Conservation (phyloP, 371 early-diverging fungal genomes). For the Smittium culicis region DNA sequence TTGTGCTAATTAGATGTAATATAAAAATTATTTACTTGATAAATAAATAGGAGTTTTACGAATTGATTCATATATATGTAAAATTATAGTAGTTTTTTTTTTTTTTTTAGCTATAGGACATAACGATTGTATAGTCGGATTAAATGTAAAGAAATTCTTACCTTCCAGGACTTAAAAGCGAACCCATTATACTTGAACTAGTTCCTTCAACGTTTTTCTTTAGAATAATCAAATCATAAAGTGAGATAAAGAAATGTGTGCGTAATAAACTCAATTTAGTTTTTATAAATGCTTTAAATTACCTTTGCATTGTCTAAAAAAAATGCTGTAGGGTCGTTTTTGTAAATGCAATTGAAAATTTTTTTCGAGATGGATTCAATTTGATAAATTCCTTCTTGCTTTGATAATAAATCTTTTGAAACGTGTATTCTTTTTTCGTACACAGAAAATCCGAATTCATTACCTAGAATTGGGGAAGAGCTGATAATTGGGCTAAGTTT, state of each 20-base stretch:
- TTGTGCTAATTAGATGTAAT: neutral
- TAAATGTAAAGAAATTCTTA: neutral
- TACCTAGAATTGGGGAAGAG: no score
- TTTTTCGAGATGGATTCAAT: neutral
- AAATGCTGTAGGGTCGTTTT: slow-evolving; percentile 6
- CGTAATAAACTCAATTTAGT: no score
- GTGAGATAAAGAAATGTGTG: no score
- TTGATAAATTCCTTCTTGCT: neutral
- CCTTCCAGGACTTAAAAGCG: slow-evolving; percentile 8
- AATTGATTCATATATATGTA: neutral
- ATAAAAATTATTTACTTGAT: neutral
- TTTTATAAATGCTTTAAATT: neutral
- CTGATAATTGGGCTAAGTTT: no score
- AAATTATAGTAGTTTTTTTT: no score
- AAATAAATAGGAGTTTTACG: neutral
- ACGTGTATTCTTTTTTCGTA: no score
- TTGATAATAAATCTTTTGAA: no score
- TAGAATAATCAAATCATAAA: neutral
- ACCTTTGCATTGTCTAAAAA: slow-evolving; percentile 2
- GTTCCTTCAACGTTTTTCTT: slow-evolving; percentile 5
- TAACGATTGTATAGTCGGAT: no score
- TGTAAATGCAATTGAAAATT: slow-evolving; percentile 1
- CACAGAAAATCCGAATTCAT: no score
- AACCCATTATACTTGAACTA: slow-evolving; percentile 9
- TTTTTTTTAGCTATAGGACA: no score